Conservation (phyloP, 305 asterid species). For the Petunia hybrid region DNA sequence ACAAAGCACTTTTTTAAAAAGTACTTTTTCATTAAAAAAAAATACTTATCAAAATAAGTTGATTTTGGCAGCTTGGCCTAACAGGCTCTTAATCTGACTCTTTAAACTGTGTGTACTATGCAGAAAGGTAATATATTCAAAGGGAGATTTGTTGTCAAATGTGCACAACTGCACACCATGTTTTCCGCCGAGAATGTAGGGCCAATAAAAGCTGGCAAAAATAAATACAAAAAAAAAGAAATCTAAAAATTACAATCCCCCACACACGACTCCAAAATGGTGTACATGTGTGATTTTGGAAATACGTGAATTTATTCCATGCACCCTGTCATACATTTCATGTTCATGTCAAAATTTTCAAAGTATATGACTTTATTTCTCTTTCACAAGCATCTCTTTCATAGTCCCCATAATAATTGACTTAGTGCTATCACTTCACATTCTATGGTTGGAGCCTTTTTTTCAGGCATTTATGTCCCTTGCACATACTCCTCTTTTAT, state of each 20-base stretch:
- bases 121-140: neutral
- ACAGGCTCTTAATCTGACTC: too few relatives aligned
- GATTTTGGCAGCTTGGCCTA: too few relatives aligned
- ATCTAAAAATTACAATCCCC: neutral
- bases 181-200: conserved; percentile 30
- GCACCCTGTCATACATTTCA: neutral
- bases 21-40: too few relatives aligned
- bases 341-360: conserved; percentile 14
- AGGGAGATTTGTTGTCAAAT: neutral
- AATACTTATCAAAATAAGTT: too few relatives aligned
- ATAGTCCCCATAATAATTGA: conserved; percentile 17
- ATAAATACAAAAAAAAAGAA: conserved; percentile 12
- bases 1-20: too few relatives aligned
- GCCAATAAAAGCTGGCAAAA: neutral
- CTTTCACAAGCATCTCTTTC: conserved; percentile 23
- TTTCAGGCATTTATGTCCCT: neutral
- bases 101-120: neutral
- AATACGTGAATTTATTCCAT: neutral
- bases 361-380: neutral
- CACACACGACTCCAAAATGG: conserved; percentile 14
- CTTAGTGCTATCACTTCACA: conserved; percentile 16
- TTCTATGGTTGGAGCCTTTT: neutral
- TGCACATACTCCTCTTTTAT: neutral
- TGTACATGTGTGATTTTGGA: neutral
- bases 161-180: conserved; percentile 32